These are phyloP conservation scores for Agrocybe praecox DNA, from an alignment of 768 basidiomycete genomes.

Conservation along the genomic window DNA sequence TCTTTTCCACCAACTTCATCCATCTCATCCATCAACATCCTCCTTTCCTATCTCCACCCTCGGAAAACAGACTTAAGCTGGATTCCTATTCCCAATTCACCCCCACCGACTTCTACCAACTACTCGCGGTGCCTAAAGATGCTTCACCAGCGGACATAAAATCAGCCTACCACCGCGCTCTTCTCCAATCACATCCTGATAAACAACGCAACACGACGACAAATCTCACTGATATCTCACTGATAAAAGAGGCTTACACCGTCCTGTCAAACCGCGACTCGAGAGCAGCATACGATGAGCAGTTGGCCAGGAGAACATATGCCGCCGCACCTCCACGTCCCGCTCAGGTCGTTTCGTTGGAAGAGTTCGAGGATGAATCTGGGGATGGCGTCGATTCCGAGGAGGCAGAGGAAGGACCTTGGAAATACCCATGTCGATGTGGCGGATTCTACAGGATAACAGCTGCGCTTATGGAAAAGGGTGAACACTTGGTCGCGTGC, in stretches of 20 bases:
- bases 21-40: no score
- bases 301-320: slow-evolving; percentile 14
- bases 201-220: slow-evolving; percentile 23
- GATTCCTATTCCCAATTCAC: slow-evolving; percentile 16
- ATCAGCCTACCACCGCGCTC: slow-evolving; percentile 64
- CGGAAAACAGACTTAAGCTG: slow-evolving; percentile 13
- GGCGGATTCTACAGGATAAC: slow-evolving; percentile 67
- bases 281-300: slow-evolving; percentile 54
- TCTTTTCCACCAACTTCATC: no score
- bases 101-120: slow-evolving; percentile 56
- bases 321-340: slow-evolving; percentile 49
- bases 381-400: slow-evolving; percentile 12
- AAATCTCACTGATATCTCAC: slow-evolving; percentile 46
- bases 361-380: slow-evolving; percentile 57
- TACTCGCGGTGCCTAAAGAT: slow-evolving; percentile 54
- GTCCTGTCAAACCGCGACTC: slow-evolving; percentile 54
- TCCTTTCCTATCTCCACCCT: neutral
- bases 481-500: slow-evolving; percentile 74
- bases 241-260: slow-evolving; percentile 68
- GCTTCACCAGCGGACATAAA: slow-evolving; percentile 63
- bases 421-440: slow-evolving; percentile 73
- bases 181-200: slow-evolving; percentile 66
- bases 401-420: slow-evolving; percentile 35
- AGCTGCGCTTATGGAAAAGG: slow-evolving; percentile 63
- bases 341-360: slow-evolving; percentile 77